phyloP scores from a whole-genome alignment of 352 stramenopile genomes.

The Pythium apleroticum region DNA sequence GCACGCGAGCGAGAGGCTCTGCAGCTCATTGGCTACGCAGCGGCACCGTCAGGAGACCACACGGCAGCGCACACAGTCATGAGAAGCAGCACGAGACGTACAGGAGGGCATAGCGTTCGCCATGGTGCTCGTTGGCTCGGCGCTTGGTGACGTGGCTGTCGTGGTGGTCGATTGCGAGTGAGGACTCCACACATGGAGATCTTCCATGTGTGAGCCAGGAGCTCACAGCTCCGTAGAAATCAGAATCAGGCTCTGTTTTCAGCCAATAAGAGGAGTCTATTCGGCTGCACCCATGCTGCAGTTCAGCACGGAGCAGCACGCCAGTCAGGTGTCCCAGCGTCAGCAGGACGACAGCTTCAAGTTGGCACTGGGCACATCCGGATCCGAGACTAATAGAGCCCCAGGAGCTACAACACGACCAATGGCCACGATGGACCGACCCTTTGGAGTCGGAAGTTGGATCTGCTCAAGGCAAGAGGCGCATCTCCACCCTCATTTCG shows the following conservation, averaged over 20 bases:
- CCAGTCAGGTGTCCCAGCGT: background rate
- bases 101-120: constrained; percentile 44
- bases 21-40: constrained; percentile 45
- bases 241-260: background rate
- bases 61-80: background rate
- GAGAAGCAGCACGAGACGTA: constrained; percentile 22
- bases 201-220: constrained; percentile 3
- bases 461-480: background rate
- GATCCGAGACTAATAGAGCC: background rate
- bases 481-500: background rate
- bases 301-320: background rate
- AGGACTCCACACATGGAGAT: background rate
- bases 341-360: background rate
- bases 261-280: background rate
- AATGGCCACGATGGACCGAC: background rate
- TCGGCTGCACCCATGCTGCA: background rate
- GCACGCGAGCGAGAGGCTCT: constrained; percentile 64
- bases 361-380: background rate
- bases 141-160: background rate
- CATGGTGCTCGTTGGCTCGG: constrained; percentile 42
- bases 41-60: constrained; percentile 20
- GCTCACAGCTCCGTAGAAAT: background rate
- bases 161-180: background rate
- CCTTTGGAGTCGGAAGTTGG: background rate
- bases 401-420: background rate